phyloP scores from a whole-genome alignment of 805 yeast species.

The Alloascoidea africana region DNA sequence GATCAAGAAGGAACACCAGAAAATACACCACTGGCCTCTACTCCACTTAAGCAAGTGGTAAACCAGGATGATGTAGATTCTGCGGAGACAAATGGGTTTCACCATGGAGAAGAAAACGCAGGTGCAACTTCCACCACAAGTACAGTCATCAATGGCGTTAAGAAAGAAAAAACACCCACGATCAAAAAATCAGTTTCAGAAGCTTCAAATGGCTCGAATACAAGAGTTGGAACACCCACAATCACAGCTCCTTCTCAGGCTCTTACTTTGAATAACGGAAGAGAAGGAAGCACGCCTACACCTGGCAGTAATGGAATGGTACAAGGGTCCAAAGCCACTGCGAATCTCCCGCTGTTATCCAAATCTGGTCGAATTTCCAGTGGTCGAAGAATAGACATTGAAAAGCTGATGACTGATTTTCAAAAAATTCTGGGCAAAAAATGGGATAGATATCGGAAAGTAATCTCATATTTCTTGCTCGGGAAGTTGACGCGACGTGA shows the following conservation, averaged over 20 bases:
- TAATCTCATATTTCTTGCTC: constrained; percentile 57
- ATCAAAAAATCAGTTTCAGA: too few relatives aligned
- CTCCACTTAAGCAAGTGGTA: too few relatives aligned
- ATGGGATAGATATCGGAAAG: constrained; percentile 80
- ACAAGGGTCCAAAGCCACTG: too few relatives aligned
- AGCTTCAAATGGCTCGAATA: not conserved
- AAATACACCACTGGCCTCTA: too few relatives aligned
- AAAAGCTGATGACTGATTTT: constrained; percentile 52
- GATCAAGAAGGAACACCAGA: too few relatives aligned
- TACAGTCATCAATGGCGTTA: too few relatives aligned
- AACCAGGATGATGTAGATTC: too few relatives aligned
- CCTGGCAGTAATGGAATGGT: not conserved
- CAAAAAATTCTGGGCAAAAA: constrained; percentile 57
- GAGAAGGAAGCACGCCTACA: not conserved
- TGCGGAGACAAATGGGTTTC: too few relatives aligned
- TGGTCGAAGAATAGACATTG: constrained; percentile 39
- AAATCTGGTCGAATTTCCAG: not conserved
- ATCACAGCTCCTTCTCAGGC: not conserved
- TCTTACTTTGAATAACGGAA: not conserved
- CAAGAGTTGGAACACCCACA: not conserved
- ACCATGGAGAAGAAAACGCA: too few relatives aligned
- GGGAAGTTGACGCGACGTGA: constrained; percentile 74
- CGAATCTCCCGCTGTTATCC: not conserved
- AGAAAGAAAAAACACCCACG: too few relatives aligned
- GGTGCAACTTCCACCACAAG: too few relatives aligned